Conservation (phyloP, 352 stramenopile genomes). For the Globisporangium spiculum region DNA sequence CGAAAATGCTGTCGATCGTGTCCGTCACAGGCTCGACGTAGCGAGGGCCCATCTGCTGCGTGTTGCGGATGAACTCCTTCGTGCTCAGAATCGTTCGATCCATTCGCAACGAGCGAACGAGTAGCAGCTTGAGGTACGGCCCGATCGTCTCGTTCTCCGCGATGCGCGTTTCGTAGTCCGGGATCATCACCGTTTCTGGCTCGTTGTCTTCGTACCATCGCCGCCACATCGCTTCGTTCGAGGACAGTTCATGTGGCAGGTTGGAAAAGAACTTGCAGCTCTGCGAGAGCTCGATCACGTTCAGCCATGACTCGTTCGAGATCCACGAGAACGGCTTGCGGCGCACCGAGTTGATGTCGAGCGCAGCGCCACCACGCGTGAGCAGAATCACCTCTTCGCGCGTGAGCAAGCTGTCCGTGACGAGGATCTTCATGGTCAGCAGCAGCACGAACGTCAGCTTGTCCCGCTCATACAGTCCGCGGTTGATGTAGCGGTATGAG, state of each 20-base stretch:
- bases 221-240: constrained; percentile 95
- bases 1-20: constrained; percentile 98
- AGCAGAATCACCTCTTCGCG: constrained; percentile 94
- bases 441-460: constrained; percentile 98
- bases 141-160: constrained; percentile 93
- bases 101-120: constrained; percentile 96
- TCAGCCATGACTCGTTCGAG: constrained; percentile 97
- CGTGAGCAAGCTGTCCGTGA: constrained; percentile 93
- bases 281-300: constrained; percentile 95
- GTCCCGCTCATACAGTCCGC: constrained; percentile 96
- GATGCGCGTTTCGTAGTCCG: constrained; percentile 94
- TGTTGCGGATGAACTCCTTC: constrained; percentile 98
- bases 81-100: constrained; percentile 97
- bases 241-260: constrained; percentile 95
- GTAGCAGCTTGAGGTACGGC: constrained; percentile 95
- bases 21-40: constrained; percentile 99
- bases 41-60: constrained; percentile 93
- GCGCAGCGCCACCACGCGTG: constrained; percentile 92
- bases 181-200: constrained; percentile 94
- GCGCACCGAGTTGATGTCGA: constrained; percentile 96
- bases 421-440: constrained; percentile 98
- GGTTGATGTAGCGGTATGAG: constrained; percentile 98
- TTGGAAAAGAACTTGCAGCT: constrained; percentile 97
- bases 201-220: constrained; percentile 98
- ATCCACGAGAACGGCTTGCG: constrained; percentile 98